Conservation (phyloP, 495 filamentous ascomycete genomes). For the Daldinia bambusicola region DNA sequence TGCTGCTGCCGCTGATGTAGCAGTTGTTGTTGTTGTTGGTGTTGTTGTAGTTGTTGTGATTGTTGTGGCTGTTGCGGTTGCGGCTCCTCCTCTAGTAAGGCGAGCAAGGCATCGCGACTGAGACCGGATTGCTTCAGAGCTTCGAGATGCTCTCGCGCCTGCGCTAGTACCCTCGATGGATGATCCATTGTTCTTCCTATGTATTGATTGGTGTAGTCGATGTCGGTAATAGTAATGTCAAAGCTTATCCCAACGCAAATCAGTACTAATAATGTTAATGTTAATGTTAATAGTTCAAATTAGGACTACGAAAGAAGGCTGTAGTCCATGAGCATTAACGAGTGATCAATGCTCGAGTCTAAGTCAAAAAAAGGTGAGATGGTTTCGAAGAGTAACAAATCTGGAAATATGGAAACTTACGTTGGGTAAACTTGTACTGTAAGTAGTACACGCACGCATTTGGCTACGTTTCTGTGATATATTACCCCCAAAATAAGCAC, state of each 20-base stretch:
- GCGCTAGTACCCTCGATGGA: constrained; percentile 47
- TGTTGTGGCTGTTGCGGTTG: constrained; percentile 29
- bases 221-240: background rate
- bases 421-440: constrained; percentile 29
- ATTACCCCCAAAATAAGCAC: constrained; percentile 37
- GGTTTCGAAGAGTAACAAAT: constrained; percentile 26
- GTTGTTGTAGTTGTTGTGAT: constrained; percentile 26
- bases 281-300: background rate
- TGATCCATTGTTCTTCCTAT: constrained; percentile 43
- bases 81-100: constrained; percentile 43
- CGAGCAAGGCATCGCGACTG: constrained; percentile 44
- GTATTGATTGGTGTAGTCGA: constrained; percentile 25
- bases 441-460: constrained; percentile 39
- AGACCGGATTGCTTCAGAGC: constrained; percentile 48
- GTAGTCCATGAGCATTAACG: constrained; percentile 23
- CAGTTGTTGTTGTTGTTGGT: constrained; percentile 22
- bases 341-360: constrained; percentile 5
- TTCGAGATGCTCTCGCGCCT: constrained; percentile 48
- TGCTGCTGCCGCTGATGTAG: no score
- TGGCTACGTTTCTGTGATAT: constrained; percentile 44
- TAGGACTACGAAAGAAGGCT: constrained; percentile 19
- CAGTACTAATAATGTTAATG: background rate
- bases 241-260: background rate
- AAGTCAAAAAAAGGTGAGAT: constrained; percentile 16
- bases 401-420: constrained; percentile 27